Base-by-base conservation (phyloP, 2,329 filamentous ascomycete species). In the Aspergillus sp. region DNA sequence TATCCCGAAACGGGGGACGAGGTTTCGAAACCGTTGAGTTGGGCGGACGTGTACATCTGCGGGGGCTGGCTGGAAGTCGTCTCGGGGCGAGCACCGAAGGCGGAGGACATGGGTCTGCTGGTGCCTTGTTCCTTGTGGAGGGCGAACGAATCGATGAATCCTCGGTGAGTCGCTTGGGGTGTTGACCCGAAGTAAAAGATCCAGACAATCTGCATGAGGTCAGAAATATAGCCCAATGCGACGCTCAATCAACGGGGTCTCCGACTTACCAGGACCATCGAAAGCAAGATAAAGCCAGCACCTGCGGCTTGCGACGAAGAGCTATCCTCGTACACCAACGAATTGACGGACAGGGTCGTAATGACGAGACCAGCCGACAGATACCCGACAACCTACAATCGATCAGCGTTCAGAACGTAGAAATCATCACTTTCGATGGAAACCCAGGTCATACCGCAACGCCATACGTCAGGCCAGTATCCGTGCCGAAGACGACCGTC, bases 131-230 rank as follows among this genome's bases (percentile, higher is more conserved):
- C 93, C 79, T 98, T 98, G 80, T 95, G 87, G 22, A 97, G 84
- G 52, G 95, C 92, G 72, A 97, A 97, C 0, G 94, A 96, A 78
- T 99, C 95, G 68, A 98, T 90, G 75, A 96, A 96, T 58, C 91
- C 89, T 69, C 94, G 90, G 64, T 93, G 91, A 56, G 89, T 86
- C 16, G 93, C 91, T 47, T 91, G 90, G 1, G 94, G 92, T 18
- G 92, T 90, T 2, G 94, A 96, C 70, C 95, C 95, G 71, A 97
- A 99, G 82, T 98, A 98, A 79, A 98, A 96, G 68, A 97, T 96
- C 95, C 95, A 99, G 60, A 98, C 86, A 69, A 96, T 91, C 93
- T 97, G 68, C n/a, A 20, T n/a, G 9, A 39, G 18, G 20, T 65
- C 36, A 67, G 65, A 52, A n/a, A 31, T 6, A 52, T 22, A 31